Percentiles rank a stretch among this genome's conserved stretches.
Conservation (phyloP, 2,329 filamentous ascomycete species). For the Thielaviopsis populi region DNA sequence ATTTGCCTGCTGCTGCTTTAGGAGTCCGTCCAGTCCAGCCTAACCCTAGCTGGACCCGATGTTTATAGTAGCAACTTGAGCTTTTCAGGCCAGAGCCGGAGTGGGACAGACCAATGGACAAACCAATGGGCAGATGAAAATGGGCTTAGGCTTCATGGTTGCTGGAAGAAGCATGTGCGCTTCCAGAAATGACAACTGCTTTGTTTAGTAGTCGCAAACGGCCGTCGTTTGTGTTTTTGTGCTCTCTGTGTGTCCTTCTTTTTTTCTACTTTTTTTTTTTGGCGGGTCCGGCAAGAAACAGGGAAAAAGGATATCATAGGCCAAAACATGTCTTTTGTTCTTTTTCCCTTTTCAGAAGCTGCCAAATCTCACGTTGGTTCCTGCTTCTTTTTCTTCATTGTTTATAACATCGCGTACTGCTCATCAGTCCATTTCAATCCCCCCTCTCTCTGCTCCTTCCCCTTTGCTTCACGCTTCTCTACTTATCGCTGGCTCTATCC, state of each 20-base stretch:
- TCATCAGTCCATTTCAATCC: not conserved
- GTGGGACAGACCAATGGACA: not conserved
- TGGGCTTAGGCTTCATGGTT: not conserved
- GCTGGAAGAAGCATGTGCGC: not conserved
- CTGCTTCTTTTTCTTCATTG: not conserved
- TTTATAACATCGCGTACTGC: not conserved
- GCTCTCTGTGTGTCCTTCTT: not conserved
- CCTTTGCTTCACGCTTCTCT: not conserved
- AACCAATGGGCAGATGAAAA: too few relatives aligned
- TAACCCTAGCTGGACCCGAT: not conserved
- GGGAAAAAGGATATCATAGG: not conserved
- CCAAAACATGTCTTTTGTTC: not conserved
- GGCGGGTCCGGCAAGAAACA: not conserved
- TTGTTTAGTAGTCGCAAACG: not conserved
- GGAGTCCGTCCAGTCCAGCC: too few relatives aligned
- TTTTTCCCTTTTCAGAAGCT: constrained; percentile 3
- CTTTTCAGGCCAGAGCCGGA: not conserved
- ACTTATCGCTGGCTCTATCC: not conserved
- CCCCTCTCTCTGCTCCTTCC: not conserved
- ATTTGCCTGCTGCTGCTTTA: not conserved
- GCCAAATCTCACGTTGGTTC: not conserved
- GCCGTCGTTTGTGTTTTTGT: not conserved
- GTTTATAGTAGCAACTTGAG: constrained; percentile 2
- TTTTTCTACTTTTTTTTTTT: not conserved
- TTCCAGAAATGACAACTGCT: not conserved